Evolutionary conservation across 2,329 filamentous ascomycete genomes (phyloP), one percentile per base, ranked within the genome.

Genomic region (Beauveria rudraprayagi): DNA sequence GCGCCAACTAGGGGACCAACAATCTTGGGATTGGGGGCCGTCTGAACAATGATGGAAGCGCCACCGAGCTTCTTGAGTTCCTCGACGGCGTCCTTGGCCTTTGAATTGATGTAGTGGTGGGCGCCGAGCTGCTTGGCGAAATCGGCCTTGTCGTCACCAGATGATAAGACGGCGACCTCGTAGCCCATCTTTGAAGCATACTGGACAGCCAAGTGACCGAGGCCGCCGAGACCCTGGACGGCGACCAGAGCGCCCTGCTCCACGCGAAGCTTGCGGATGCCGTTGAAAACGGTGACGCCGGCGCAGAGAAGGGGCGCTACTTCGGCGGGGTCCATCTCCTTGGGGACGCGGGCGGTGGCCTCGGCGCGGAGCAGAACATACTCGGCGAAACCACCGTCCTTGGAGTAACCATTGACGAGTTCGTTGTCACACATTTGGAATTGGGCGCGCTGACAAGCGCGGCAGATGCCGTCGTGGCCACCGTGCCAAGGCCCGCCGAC

Each of bases 131-230:
- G 61, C 62, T 67, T 72, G 0, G 89, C 88, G 67, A 92, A 89
- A 0, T 84, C 80, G 63, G 81, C 81, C 78, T 93, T 93, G 66
- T 77, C 79, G 63, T 84, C 80, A 9, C 85, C 84, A 0, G 83
- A 82, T 10, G 84, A 88, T 56, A 92, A 79, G 0, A 87, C 90
- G 1, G 84, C 84, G 5, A 90, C 84, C 62, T 83, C 80, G 72
- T 88, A 92, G 5, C 90, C 90, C 88, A 92, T 91, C 73, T 86
- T 85, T 55, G 78, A 78, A 5, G 88, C 88, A 70, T 87, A 92
- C 70, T 92, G 89, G 34, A 92, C 85, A 0, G 88, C 90, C 34
- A 93, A 72, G 71, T 93, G 90, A 2, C 90, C 90, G 0, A 92
- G 79, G 1, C 90, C 90, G 56, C 91, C 86, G 3, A 93, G 78